Base-by-base conservation (phyloP, 2,329 filamentous ascomycete genomes). In the Byssothecium circinans region DNA sequence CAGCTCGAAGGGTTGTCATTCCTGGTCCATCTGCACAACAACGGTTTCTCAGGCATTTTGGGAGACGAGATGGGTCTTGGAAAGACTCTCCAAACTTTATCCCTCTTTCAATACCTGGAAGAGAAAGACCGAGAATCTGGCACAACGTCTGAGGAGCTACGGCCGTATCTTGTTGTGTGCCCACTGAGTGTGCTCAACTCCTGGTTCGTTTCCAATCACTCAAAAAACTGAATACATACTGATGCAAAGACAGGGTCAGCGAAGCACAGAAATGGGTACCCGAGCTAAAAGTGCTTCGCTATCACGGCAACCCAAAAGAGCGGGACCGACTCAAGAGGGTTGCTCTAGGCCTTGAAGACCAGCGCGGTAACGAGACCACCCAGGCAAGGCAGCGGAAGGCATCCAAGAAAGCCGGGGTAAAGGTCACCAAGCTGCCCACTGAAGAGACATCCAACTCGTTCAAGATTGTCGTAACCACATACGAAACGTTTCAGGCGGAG, bases 21-120 rank as follows among this genome's bases (percentile, higher is more conserved):
- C 89, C 95, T 99, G 88, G 86, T 97, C 43, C 96, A 95, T 15
- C 82, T 99, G 2, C 96, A 96, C 81, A 96, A 97, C 84, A 99
- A 99, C 77, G 97, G 96, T 70, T 85, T 99, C 57, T 97, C 97
- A 65, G 94, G 94, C 79, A 96, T 99, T 58, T 78, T 99, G 60
- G 94, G 94, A 48, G 94, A 99, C 67, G 94, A 99, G 75, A 99
- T 99, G 94, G 94, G 94, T 84, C 87, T 99, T 54, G 94, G 94
- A 70, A 99, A 99, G 78, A 99, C 94, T 0, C 96, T 99, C 59
- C 94, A 99, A 74, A 97, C 94, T 27, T 95, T 99, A 72, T 95
- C 89, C 74, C 78, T 99, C 69, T 88, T 99, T 63, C 96, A 92
- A 14, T 94, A 97, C 68, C 84, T 99, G 45, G 96, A 99, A 57